Conservation (phyloP, 2,329 filamentous ascomycete species). For the Claviceps pazoutovae region DNA sequence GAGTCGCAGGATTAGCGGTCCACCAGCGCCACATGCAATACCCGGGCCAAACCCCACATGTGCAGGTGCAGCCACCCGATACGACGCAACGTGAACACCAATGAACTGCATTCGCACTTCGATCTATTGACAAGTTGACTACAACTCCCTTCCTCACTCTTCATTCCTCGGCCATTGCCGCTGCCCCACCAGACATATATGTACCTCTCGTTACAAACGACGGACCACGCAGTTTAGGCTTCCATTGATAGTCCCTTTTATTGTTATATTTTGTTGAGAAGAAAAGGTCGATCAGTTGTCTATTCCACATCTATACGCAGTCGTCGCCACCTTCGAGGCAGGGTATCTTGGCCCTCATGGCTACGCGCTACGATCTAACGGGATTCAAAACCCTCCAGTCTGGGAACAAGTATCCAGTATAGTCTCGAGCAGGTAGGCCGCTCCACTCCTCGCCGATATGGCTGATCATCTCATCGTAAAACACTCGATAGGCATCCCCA, state of each 20-base stretch:
- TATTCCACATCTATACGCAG: not conserved
- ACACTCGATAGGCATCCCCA: slow-evolving; percentile 36
- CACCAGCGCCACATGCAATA: not conserved
- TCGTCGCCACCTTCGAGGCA: not conserved
- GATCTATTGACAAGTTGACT: too few species aligned
- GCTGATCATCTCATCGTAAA: slow-evolving; percentile 34
- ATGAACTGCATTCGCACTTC: too few species aligned
- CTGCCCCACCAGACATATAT: too few species aligned
- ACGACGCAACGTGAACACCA: not conserved
- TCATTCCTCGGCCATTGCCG: not conserved
- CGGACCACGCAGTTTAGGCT: too few species aligned
- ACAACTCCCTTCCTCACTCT: not conserved
- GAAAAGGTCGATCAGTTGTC: too few species aligned
- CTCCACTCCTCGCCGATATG: slow-evolving; percentile 33
- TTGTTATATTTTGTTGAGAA: too few species aligned
- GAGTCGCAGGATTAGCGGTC: not conserved
- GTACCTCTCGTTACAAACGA: too few species aligned
- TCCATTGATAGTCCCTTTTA: too few species aligned
- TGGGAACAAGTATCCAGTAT: slow-evolving; percentile 30
- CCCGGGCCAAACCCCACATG: not conserved
- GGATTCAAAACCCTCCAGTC: slow-evolving; percentile 27
- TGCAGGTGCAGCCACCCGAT: not conserved
- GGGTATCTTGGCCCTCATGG: not conserved
- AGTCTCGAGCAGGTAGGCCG: slow-evolving; percentile 20
- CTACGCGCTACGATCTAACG: not conserved